These are phyloP conservation scores for Pisolithus thermaeus DNA, from an alignment of 1,284 basidiomycete species.

Conservation along the genomic window DNA sequence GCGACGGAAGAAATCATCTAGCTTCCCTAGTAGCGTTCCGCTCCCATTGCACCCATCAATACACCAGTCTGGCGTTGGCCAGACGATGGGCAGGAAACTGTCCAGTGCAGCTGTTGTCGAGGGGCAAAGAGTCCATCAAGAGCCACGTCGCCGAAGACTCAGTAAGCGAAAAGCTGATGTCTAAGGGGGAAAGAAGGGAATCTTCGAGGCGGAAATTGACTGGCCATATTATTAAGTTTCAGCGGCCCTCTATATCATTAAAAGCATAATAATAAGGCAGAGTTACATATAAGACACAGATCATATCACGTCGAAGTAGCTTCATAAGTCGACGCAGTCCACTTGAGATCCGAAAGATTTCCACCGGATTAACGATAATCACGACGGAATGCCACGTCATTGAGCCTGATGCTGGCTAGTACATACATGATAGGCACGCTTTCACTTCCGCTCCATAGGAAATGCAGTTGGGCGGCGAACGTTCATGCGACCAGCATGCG, in stretches of 20 bases:
- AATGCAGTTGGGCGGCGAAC: constrained; percentile 5
- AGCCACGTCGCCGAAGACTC: constrained; percentile 25
- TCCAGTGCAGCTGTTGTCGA: constrained; percentile 15
- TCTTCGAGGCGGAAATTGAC: constrained; percentile 20
- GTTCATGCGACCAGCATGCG: constrained; percentile 6
- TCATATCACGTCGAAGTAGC: no score
- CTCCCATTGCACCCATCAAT: constrained; percentile 19
- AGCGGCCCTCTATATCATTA: constrained; percentile 17
- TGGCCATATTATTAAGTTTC: constrained; percentile 11
- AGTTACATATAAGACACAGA: no score
- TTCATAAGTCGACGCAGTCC: not conserved
- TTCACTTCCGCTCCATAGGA: constrained; percentile 29
- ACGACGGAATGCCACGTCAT: no score
- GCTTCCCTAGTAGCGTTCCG: constrained; percentile 20
- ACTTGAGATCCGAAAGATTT: not conserved
- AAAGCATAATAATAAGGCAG: not conserved
- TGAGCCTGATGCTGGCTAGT: no score
- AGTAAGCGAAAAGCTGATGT: constrained; percentile 28
- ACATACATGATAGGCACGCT: not conserved
- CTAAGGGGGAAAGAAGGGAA: constrained; percentile 5
- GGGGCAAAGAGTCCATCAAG: constrained; percentile 17
- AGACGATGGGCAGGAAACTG: constrained; percentile 7
- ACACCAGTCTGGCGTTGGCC: constrained; percentile 10
- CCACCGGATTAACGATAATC: no score
- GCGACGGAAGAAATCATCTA: constrained; percentile 21